A percentile compares a stretch with the other conserved stretches of the same genome.
phyloP scores from a whole-genome alignment of 805 yeast genomes.

The Metschnikowia proteae region DNA sequence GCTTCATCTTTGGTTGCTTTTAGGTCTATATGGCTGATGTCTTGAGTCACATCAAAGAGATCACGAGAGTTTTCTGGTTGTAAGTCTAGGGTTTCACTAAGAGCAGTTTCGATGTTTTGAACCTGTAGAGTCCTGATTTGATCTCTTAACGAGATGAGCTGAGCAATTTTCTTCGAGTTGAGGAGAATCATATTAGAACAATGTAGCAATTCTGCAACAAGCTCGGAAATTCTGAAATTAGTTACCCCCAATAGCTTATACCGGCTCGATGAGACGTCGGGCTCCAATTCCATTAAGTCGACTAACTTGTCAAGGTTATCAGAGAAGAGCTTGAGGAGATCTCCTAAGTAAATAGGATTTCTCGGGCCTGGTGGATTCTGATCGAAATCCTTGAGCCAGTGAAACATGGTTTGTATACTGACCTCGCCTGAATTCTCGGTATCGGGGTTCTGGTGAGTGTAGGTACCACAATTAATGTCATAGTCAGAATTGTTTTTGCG shows the following conservation, averaged over 20 bases:
- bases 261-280: constrained; percentile 20
- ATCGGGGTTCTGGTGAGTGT: constrained; percentile 51
- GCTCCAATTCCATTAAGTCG: constrained; percentile 47
- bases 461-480: constrained; percentile 81
- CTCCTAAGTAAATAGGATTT: constrained; percentile 91
- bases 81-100: constrained; percentile 23
- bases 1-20: neutral
- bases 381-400: constrained; percentile 51
- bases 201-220: constrained; percentile 90
- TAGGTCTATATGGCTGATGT: neutral
- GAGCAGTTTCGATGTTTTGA: constrained; percentile 44
- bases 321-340: constrained; percentile 74
- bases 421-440: constrained; percentile 34
- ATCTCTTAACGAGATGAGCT: constrained; percentile 66
- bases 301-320: constrained; percentile 63
- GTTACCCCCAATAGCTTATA: constrained; percentile 76
- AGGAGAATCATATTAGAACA: constrained; percentile 96
- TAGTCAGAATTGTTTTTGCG: constrained; percentile 95
- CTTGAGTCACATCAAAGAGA: neutral
- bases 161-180: constrained; percentile 72
- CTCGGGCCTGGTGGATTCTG: constrained; percentile 90
- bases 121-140: constrained; percentile 45
- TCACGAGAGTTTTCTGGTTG: neutral
- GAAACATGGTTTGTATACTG: constrained; percentile 40
- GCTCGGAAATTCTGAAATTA: constrained; percentile 83